A percentile compares a stretch with the other conserved stretches of the same genome.
phyloP scores from a whole-genome alignment of 441 rosid species.

The Pelargonium australe region DNA sequence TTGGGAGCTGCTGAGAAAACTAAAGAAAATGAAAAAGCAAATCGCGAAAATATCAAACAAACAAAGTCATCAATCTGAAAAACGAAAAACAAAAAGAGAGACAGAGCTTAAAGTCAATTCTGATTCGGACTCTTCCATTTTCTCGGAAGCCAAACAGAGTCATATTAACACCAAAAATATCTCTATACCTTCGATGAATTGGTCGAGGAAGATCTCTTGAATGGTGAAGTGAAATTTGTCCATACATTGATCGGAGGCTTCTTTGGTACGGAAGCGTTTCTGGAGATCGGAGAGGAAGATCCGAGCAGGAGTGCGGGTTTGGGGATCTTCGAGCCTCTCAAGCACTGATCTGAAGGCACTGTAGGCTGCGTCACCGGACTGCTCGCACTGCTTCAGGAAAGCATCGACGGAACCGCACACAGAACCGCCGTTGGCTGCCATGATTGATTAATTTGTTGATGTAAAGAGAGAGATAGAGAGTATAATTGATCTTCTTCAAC shows the following conservation, averaged over 20 bases:
- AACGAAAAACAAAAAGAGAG: too few relatives aligned
- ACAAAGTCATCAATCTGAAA: too few relatives aligned
- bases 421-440: not conserved
- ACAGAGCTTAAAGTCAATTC: too few relatives aligned
- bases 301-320: conserved; percentile 46
- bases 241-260: conserved; percentile 46
- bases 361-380: conserved; percentile 78
- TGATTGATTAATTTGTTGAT: not conserved
- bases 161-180: not conserved
- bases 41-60: too few relatives aligned
- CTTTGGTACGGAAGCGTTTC: conserved; percentile 26
- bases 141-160: too few relatives aligned
- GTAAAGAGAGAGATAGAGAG: too few relatives aligned
- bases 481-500: too few relatives aligned
- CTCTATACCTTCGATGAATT: conserved; percentile 43
- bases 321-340: conserved; percentile 69
- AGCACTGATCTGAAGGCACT: conserved; percentile 51
- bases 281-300: conserved; percentile 58
- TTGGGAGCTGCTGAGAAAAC: too few relatives aligned
- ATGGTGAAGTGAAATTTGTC: conserved; percentile 61
- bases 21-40: too few relatives aligned
- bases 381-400: conserved; percentile 58
- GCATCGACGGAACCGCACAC: conserved; percentile 30
- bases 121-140: too few relatives aligned
- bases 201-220: conserved; percentile 61